Evolutionary conservation across 2,329 filamentous ascomycete species (phyloP).

Genomic region (Epichloe festucae): DNA sequence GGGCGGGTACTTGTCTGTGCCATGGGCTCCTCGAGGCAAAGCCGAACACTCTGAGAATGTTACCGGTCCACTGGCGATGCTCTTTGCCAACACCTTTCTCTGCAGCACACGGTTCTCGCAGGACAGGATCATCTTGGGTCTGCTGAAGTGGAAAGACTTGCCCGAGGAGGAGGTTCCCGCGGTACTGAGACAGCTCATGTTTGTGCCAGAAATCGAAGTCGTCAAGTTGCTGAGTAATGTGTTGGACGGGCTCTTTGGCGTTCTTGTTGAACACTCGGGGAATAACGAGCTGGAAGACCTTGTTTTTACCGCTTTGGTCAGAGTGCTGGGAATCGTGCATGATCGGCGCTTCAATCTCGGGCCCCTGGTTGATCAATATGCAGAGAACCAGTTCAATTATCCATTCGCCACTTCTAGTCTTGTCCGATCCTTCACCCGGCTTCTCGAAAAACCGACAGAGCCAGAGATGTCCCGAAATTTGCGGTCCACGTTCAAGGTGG

Average conservation of each 20-base stretch:
- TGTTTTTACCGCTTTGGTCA: constrained; percentile 80
- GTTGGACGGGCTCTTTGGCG: constrained; percentile 80
- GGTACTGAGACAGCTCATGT: constrained; percentile 70
- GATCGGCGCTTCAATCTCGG: constrained; percentile 87
- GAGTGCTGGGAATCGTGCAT: constrained; percentile 83
- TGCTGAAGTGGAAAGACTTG: constrained; percentile 76
- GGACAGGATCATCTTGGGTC: constrained; percentile 69
- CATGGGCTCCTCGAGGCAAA: constrained; percentile 60
- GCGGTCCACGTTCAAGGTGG: constrained; percentile 87
- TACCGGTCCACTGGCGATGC: constrained; percentile 65
- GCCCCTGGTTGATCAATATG: constrained; percentile 83
- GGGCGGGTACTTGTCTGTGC: constrained; percentile 75
- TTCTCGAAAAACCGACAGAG: constrained; percentile 73
- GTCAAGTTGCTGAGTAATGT: constrained; percentile 87
- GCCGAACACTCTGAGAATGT: constrained; percentile 60
- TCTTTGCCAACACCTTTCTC: constrained; percentile 71
- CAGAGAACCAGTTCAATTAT: constrained; percentile 79
- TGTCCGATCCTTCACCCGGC: constrained; percentile 71
- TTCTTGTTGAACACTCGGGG: constrained; percentile 80
- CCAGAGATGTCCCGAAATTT: constrained; percentile 72
- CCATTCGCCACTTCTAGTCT: constrained; percentile 84
- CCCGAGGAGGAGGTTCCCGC: constrained; percentile 58
- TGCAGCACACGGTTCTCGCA: constrained; percentile 95
- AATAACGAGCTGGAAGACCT: constrained; percentile 88
- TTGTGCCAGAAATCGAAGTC: constrained; percentile 93